phyloP scores from a whole-genome alignment of 768 basidiomycete genomes.

The Boletellus sp. region DNA sequence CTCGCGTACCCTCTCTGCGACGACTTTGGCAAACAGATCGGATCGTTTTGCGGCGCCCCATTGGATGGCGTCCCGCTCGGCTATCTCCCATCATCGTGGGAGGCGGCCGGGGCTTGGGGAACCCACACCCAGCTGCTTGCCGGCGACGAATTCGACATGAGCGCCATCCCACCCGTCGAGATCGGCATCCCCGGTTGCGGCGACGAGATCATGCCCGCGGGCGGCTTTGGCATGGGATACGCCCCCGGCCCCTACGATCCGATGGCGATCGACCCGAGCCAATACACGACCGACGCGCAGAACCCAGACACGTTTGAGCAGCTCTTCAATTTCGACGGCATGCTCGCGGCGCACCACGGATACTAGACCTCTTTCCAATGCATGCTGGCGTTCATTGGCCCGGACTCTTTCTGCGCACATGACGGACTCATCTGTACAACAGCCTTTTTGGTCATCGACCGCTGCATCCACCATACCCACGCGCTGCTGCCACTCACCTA shows the following conservation, averaged over 20 bases:
- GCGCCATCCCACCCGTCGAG: conserved; percentile 61
- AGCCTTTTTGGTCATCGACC: conserved; percentile 20
- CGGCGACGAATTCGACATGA: conserved; percentile 66
- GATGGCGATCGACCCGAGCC: conserved; percentile 29
- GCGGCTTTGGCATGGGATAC: conserved; percentile 21
- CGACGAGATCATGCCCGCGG: conserved; percentile 17
- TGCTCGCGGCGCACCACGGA: conserved; percentile 32
- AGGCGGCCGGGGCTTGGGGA: conserved; percentile 31
- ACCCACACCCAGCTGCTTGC: conserved; percentile 38
- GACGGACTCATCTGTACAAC: conserved; percentile 32
- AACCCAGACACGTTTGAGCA: conserved; percentile 35
- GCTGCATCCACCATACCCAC: conserved; percentile 28
- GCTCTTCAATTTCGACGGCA: conserved; percentile 36
- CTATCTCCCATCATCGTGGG: conserved; percentile 34
- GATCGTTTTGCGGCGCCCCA: conserved; percentile 17
- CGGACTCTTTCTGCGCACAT: conserved; percentile 24
- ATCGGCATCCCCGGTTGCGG: conserved; percentile 51
- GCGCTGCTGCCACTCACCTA: conserved; percentile 28
- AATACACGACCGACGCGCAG: conserved; percentile 28
- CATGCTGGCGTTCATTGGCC: conserved; percentile 36
- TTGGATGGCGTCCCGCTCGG: conserved; percentile 27
- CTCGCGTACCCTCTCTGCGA: conserved; percentile 25
- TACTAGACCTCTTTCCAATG: conserved; percentile 33
- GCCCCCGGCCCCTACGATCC: conserved; percentile 23
- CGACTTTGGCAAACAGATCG: conserved; percentile 9